These are phyloP conservation scores for Castanea sativa DNA, from an alignment of 306 rosid species.

Conservation along the genomic window DNA sequence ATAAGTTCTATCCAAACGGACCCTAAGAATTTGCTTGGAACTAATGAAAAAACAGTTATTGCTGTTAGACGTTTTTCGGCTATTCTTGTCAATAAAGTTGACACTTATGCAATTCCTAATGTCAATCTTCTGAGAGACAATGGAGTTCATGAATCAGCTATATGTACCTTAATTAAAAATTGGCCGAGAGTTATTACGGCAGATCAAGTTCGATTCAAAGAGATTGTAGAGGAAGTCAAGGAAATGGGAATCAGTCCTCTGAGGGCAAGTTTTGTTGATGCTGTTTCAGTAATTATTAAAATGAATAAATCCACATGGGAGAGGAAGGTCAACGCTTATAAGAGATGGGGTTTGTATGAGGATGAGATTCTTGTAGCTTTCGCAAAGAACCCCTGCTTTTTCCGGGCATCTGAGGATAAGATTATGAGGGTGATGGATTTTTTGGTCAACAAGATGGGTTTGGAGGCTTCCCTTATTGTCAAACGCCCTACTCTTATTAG, in stretches of 20 bases:
- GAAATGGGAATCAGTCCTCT: constrained; percentile 38
- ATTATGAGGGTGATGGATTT: constrained; percentile 35
- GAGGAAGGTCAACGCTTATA: constrained; percentile 28
- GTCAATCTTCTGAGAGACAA: neutral
- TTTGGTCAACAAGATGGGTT: constrained; percentile 36
- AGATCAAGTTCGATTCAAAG: neutral
- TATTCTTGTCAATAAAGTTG: too few species aligned
- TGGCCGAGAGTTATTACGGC: too few species aligned
- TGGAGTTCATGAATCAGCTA: neutral
- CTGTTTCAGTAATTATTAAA: constrained; percentile 21
- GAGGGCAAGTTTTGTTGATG: constrained; percentile 8
- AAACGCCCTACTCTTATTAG: neutral
- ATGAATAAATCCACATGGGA: constrained; percentile 34
- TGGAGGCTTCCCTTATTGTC: constrained; percentile 14
- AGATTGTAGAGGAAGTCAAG: constrained; percentile 23
- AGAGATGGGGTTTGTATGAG: constrained; percentile 57
- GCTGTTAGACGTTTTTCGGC: too few species aligned
- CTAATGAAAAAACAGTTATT: too few species aligned
- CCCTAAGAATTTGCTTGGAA: too few species aligned
- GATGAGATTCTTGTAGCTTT: constrained; percentile 34
- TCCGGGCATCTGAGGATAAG: constrained; percentile 36
- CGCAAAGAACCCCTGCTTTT: constrained; percentile 35
- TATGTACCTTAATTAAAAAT: too few species aligned
- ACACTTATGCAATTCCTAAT: neutral
- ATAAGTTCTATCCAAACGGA: too few species aligned